phyloP scores from a whole-genome alignment of 140 eudicot genomes.

The Senecio squalidus region DNA sequence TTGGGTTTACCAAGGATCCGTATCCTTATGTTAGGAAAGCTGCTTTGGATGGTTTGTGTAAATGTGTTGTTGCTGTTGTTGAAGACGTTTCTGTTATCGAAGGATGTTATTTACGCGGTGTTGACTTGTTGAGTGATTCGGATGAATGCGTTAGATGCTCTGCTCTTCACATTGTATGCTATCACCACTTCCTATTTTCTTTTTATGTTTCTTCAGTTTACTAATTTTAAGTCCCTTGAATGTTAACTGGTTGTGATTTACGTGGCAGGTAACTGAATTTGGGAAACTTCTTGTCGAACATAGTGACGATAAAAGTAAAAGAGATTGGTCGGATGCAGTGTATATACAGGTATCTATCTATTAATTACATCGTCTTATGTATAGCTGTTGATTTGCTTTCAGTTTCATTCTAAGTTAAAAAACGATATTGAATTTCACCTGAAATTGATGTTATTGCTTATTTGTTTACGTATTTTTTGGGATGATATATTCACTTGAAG shows the following conservation, averaged over 20 bases:
- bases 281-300: slow-evolving; percentile 50
- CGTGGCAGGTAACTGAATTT: slow-evolving; percentile 69
- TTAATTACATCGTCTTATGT: too few species aligned
- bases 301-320: slow-evolving; percentile 30
- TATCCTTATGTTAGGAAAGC: slow-evolving; percentile 60
- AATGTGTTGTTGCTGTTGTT: slow-evolving; percentile 32
- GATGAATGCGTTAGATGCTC: slow-evolving; percentile 60
- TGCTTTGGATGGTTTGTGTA: slow-evolving; percentile 63
- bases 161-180: slow-evolving; percentile 75
- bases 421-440: not conserved
- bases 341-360: slow-evolving; percentile 55
- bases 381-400: too few species aligned
- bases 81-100: slow-evolving; percentile 46
- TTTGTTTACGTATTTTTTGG: not conserved
- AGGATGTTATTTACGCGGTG: slow-evolving; percentile 61
- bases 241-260: too few species aligned
- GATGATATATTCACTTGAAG: not conserved
- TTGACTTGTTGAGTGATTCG: slow-evolving; percentile 56
- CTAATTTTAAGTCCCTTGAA: too few species aligned
- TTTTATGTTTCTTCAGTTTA: not conserved
- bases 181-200: too few species aligned
- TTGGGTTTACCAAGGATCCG: slow-evolving; percentile 82
- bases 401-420: too few species aligned
- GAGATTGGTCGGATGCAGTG: slow-evolving; percentile 54
- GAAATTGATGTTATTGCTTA: not conserved